Base-by-base conservation (phyloP, 2,329 filamentous ascomycete species). In the Phoma herbarum region DNA sequence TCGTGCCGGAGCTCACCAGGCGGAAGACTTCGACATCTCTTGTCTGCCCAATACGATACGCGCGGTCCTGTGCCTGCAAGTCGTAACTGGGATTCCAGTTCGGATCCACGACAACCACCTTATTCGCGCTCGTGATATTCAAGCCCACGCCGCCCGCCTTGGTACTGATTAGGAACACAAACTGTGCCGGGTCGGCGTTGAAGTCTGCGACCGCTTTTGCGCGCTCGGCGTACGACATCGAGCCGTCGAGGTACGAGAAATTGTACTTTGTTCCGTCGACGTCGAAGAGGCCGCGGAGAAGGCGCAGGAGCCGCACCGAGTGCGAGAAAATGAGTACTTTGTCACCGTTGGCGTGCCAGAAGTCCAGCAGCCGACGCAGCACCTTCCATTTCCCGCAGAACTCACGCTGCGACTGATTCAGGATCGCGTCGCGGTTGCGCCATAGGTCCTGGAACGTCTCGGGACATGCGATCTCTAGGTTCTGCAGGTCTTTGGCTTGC, bases 381-480 rank as follows among this genome's bases (percentile, higher is more conserved):
- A 99, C 87, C 72, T 92, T 93, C 95, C 95, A 99, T 77, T 99
- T 99, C 3, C 95, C 95, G 71, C 95, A 99, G 65, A 93, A 97
- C 57, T 96, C 90, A 0, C 92, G 90, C 67, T 97, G 93, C 1
- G 93, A 89, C 49, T 93, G 89, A 67, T 90, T 90, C 49, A 91
- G 78, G 58, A 98, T 89, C 9, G 88, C 91, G 67, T 97, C 92
- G 42, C 92, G 85, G 20, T 89, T 86, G 11, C 82, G 81, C 71
- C 93, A 95, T 0, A 97, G 81, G 20, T 88, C 80, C 68, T 88
- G 82, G 91, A 92, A 97, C 2, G 83, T 81, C 33, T 90, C 82
- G 0, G 95, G 94, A 16, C 93, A 81, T 52, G 91, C 92, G 1
- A 86, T 84, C 71, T 91, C 83, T 2, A 99, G 84, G 64, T 87